Base-by-base conservation (phyloP, 345 rosid species). In the Nephelium lappaceum region DNA sequence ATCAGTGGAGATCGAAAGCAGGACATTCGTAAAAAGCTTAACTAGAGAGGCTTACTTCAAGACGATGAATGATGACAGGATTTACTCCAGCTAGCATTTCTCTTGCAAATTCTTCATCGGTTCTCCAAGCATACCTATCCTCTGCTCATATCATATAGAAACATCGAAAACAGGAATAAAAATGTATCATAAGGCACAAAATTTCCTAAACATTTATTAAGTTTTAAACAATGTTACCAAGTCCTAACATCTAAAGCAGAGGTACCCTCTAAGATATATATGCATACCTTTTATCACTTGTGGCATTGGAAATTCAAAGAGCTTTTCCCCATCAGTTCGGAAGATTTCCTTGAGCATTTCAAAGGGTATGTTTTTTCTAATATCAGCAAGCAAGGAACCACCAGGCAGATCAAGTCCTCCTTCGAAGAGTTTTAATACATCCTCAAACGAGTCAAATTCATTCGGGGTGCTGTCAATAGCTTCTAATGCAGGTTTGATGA, bases 71-170 rank as follows among this genome's bases (percentile, higher is more conserved):
- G 24, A 81, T 72, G 62, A 89, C 83, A 51, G 94, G 94, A 77
- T 94, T 88, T 16, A 85, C 75, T 0, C 95, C 98, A 64, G 97
- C 96, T 25, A 93, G 83, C 98, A 94, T 93, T 85, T 94, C 92
- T 85, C 98, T 88, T 0, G 88, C 90, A 24, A 94, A 94, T 38
- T 94, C 98, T 62, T 85, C 94, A 81, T 94, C 96, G 0, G 91
- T 88, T 57, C 88, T 84, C 96, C 98, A 91, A 0, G 93, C 96
- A 63, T 89, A 79, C 76, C 70, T 82, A 81, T 89, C 86, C 85
- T 82, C 98, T 92, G 86, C 77, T 55, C 68, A 75, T 49, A 8
- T 64, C 62, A 73, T 47, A 58, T 10, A 21, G 49, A 67, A 76
- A 72, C 27, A 80, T 18, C 12, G 43, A 4, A 71, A 51, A 23